phyloP scores from a whole-genome alignment of 805 yeast species.

The Dipodascopsis uninucleata region DNA sequence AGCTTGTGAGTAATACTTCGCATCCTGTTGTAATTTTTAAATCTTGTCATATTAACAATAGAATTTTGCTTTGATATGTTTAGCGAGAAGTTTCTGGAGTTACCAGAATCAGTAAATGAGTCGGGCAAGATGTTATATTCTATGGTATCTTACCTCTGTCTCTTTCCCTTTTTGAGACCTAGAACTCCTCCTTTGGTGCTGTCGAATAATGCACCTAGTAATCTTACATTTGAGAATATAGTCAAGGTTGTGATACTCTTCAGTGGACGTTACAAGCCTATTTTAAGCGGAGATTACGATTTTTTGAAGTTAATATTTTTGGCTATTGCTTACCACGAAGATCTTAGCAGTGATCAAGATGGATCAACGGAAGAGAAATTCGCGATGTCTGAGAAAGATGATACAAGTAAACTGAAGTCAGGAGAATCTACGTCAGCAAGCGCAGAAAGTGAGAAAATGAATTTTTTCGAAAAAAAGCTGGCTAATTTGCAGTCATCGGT shows the following conservation, averaged over 20 bases:
- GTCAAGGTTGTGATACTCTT: slow-evolving; percentile 47
- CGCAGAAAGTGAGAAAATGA: slow-evolving; percentile 1
- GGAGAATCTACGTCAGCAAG: not conserved
- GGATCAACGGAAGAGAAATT: slow-evolving; percentile 19
- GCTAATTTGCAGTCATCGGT: slow-evolving; percentile 5
- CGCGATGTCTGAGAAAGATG: slow-evolving; percentile 20
- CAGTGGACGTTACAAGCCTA: slow-evolving; percentile 41
- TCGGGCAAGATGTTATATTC: slow-evolving; percentile 41
- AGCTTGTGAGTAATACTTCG: slow-evolving; percentile 16
- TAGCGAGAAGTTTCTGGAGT: slow-evolving; percentile 33
- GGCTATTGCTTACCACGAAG: slow-evolving; percentile 39
- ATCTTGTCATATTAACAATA: not conserved
- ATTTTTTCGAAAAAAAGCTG: slow-evolving; percentile 21
- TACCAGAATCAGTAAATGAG: slow-evolving; percentile 38
- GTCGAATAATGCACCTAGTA: slow-evolving; percentile 26
- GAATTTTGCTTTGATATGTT: not conserved
- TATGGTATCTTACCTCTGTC: slow-evolving; percentile 44
- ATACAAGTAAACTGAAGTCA: slow-evolving; percentile 11
- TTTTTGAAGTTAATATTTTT: slow-evolving; percentile 47
- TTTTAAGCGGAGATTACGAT: slow-evolving; percentile 41
- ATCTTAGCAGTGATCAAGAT: slow-evolving; percentile 2
- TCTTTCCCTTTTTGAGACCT: slow-evolving; percentile 49
- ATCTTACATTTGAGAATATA: slow-evolving; percentile 42
- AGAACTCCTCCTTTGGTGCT: slow-evolving; percentile 21
- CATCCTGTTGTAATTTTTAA: not conserved